phyloP scores from a whole-genome alignment of 805 yeast species.

The Yamadazyma akitaensis region DNA sequence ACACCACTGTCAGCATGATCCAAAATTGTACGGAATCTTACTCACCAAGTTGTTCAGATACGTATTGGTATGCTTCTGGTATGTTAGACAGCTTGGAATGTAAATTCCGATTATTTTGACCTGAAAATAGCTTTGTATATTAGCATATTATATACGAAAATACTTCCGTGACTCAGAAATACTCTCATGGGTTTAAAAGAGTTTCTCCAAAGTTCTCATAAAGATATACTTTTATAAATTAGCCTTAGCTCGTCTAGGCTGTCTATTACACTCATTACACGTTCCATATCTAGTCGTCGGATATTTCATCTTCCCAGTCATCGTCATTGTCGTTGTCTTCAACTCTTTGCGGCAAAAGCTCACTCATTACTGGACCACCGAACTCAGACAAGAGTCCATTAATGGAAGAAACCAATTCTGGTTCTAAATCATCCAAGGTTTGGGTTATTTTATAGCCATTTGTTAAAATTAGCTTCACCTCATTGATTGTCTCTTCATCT shows the following conservation, averaged over 20 bases:
- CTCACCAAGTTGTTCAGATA: neutral
- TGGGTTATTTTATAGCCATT: constrained; percentile 44
- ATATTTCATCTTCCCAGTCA: constrained; percentile 46
- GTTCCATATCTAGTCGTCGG: neutral
- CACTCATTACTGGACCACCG: constrained; percentile 58
- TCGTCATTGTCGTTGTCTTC: constrained; percentile 42
- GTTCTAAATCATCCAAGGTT: constrained; percentile 46
- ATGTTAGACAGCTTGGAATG: no score
- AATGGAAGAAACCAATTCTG: constrained; percentile 58
- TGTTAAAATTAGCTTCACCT: constrained; percentile 43
- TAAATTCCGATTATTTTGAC: no score
- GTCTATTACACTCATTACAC: neutral
- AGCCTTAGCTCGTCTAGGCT: neutral
- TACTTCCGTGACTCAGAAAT: no score
- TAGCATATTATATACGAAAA: no score
- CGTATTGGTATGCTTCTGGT: neutral
- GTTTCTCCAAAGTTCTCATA: neutral
- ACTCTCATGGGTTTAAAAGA: no score
- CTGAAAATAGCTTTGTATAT: no score
- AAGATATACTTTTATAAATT: no score
- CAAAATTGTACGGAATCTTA: no score
- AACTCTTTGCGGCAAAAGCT: constrained; percentile 31
- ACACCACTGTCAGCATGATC: neutral
- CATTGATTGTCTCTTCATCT: constrained; percentile 33
- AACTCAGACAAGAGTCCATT: constrained; percentile 47